A percentile compares a stretch with the other conserved stretches of the same genome.
Evolutionary conservation across 805 yeast genomes (phyloP).

Genomic region (Cyberlindnera xylosilytica): DNA sequence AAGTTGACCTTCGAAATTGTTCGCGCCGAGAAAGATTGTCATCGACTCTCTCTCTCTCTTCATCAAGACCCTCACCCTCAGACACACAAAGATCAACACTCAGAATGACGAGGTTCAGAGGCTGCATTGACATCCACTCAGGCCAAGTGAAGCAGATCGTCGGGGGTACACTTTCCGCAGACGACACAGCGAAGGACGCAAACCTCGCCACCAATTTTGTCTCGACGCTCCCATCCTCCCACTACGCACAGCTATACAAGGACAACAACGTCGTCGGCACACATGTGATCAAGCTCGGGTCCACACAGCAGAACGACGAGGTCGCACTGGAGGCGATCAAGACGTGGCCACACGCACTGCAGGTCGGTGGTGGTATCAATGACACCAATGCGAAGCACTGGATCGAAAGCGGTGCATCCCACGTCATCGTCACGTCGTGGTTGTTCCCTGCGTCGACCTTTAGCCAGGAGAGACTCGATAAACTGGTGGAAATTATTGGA

Average conservation of each 20-base stretch:
- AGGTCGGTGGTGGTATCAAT: constrained; percentile 92
- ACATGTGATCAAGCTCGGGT: constrained; percentile 91
- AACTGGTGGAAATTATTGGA: constrained; percentile 57
- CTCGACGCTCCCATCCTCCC: constrained; percentile 67
- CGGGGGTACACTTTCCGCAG: constrained; percentile 77
- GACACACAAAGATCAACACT: neutral
- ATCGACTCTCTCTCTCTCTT: neutral
- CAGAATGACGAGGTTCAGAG: constrained; percentile 80
- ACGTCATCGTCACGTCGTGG: constrained; percentile 92
- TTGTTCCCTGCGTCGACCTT: constrained; percentile 65
- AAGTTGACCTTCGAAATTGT: too few relatives aligned
- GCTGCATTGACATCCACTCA: constrained; percentile 92
- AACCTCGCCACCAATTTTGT: constrained; percentile 70
- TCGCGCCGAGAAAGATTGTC: neutral
- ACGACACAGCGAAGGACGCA: constrained; percentile 41
- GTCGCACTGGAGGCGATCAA: constrained; percentile 77
- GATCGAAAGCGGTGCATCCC: constrained; percentile 77
- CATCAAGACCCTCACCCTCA: neutral
- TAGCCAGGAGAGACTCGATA: constrained; percentile 46
- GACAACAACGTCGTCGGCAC: constrained; percentile 63
- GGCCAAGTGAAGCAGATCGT: constrained; percentile 97
- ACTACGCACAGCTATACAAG: constrained; percentile 70
- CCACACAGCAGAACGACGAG: constrained; percentile 66
- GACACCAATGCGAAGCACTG: constrained; percentile 70
- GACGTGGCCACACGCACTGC: constrained; percentile 72